Percentiles rank a stretch among this genome's conserved stretches.
These are phyloP conservation scores for Nissolia schottii DNA, from an alignment of 306 rosid genomes.

Conservation along the genomic window DNA sequence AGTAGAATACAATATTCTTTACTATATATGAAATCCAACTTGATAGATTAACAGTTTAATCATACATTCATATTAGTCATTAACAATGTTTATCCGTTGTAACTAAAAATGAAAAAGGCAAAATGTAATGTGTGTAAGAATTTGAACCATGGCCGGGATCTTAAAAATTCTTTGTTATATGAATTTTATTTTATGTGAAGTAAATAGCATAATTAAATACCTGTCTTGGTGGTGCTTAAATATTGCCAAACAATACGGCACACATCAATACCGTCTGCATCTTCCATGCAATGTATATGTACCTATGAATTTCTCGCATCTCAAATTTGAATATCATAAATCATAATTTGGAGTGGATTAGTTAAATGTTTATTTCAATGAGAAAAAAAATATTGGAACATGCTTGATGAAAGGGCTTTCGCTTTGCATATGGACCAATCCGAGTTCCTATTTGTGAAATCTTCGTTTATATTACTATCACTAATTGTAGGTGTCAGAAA, in stretches of 20 bases:
- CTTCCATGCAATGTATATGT: neutral
- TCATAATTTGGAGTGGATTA: neutral
- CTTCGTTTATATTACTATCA: neutral
- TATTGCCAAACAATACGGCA: neutral
- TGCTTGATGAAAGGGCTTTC: neutral
- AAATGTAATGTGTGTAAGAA: neutral
- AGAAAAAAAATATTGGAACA: neutral
- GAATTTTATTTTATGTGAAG: no score
- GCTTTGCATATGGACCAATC: neutral
- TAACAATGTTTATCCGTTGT: neutral
- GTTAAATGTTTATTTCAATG: neutral
- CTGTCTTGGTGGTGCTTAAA: neutral
- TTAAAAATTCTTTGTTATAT: neutral
- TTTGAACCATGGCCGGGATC: neutral
- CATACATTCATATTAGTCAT: neutral
- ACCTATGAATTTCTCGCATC: neutral
- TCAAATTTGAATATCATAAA: neutral
- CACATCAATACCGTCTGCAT: no score
- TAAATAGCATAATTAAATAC: neutral
- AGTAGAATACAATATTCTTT: neutral
- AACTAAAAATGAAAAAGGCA: neutral
- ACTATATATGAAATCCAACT: neutral
- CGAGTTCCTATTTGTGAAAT: neutral
- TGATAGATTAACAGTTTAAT: neutral
- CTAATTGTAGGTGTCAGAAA: neutral